Conservation (phyloP, 441 rosid species). For the Heliophila coronopifolia region DNA sequence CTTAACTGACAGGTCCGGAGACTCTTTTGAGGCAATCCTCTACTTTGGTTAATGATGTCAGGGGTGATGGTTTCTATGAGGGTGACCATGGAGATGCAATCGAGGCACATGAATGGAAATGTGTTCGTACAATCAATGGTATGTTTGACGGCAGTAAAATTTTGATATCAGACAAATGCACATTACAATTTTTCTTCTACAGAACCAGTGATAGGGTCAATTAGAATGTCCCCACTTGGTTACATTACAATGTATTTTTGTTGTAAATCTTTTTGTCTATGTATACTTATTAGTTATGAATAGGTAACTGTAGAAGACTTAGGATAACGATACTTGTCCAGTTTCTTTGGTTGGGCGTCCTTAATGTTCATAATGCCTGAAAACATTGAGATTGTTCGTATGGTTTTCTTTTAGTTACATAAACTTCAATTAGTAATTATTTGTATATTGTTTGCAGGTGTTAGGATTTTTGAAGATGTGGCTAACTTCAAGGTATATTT, state of each 20-base stretch:
- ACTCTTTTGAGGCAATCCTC: slow-evolving; percentile 74
- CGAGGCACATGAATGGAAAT: slow-evolving; percentile 92
- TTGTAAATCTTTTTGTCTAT: slow-evolving; percentile 2
- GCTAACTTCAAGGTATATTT: slow-evolving; percentile 65
- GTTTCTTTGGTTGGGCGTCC: background rate
- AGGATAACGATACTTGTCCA: slow-evolving; percentile 3
- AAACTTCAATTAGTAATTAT: slow-evolving; percentile 1
- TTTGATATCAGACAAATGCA: slow-evolving; percentile 7
- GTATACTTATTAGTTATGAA: background rate
- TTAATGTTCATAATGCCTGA: background rate
- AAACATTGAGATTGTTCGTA: background rate
- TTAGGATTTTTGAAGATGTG: slow-evolving; percentile 90
- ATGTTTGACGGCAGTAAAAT: slow-evolving; percentile 12
- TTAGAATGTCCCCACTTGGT: slow-evolving; percentile 11
- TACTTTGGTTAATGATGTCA: slow-evolving; percentile 33
- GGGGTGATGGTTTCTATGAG: slow-evolving; percentile 45
- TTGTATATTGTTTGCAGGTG: slow-evolving; percentile 48
- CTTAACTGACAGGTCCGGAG: slow-evolving; percentile 65
- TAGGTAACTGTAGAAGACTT: slow-evolving; percentile 2
- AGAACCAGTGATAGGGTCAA: slow-evolving; percentile 2
- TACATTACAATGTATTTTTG: background rate
- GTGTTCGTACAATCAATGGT: slow-evolving; percentile 88
- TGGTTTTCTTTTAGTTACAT: slow-evolving; percentile 9
- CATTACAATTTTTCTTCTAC: background rate
- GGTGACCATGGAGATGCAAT: slow-evolving; percentile 83